A percentile compares a stretch with the other conserved stretches of the same genome.
These are phyloP conservation scores for Leccinum sublutescens DNA, from an alignment of 768 basidiomycete genomes.

Conservation along the genomic window DNA sequence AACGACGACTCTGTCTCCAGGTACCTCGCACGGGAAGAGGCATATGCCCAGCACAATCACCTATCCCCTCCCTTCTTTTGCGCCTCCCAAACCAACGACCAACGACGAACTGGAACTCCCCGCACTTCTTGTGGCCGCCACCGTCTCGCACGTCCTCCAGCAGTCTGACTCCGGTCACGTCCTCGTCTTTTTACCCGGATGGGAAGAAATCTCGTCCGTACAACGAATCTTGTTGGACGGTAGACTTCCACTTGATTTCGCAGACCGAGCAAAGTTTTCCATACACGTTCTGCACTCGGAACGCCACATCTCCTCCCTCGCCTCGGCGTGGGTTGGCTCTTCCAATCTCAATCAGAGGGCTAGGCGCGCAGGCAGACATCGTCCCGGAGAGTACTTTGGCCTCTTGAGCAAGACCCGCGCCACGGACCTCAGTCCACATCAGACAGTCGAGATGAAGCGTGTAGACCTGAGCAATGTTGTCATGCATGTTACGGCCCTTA, in stretches of 20 bases:
- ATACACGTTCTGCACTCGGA: slow-evolving; percentile 88
- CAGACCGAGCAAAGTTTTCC: slow-evolving; percentile 52
- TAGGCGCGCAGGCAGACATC: slow-evolving; percentile 89
- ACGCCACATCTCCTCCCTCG: slow-evolving; percentile 82
- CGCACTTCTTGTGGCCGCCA: slow-evolving; percentile 74
- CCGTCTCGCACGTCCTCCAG: slow-evolving; percentile 73
- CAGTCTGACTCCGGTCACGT: slow-evolving; percentile 80
- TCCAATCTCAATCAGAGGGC: slow-evolving; percentile 91
- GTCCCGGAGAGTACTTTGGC: slow-evolving; percentile 89
- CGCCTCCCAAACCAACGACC: slow-evolving; percentile 9
- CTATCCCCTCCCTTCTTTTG: slow-evolving; percentile 3
- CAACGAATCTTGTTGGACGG: slow-evolving; percentile 59
- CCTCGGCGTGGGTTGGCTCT: slow-evolving; percentile 87
- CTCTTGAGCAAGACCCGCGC: slow-evolving; percentile 67
- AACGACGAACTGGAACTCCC: slow-evolving; percentile 75
- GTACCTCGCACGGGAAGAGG: slow-evolving; percentile 65
- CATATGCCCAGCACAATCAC: slow-evolving; percentile 14
- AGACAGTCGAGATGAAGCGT: slow-evolving; percentile 94
- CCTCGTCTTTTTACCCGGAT: slow-evolving; percentile 89
- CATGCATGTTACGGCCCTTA: slow-evolving; percentile 94
- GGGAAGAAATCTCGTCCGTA: slow-evolving; percentile 83
- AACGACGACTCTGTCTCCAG: slow-evolving; percentile 64
- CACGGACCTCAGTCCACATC: slow-evolving; percentile 65
- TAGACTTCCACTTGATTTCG: slow-evolving; percentile 58
- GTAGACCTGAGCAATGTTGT: slow-evolving; percentile 88